Evolutionary conservation across 2,329 filamentous ascomycete genomes (phyloP), one percentile per base, ranked within the genome.

Genomic region (Xylariaceae sp.): DNA sequence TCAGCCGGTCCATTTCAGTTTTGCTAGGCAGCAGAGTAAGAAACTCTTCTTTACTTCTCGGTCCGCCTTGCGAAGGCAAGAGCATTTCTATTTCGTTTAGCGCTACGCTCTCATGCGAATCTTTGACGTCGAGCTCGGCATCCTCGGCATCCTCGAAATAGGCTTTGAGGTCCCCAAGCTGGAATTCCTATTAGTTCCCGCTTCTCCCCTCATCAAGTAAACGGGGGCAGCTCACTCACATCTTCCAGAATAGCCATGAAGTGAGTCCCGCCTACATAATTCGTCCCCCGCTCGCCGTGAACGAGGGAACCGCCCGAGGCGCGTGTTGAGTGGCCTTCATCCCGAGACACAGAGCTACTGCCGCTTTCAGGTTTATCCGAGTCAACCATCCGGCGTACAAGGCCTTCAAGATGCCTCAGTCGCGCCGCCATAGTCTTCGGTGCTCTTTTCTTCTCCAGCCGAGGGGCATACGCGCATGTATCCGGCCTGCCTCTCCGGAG

Each of bases 181-280:
- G 61, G 39, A 12, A 8, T 32, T 19, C 12, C 2, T 44, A 19
- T 55, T 9, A 51, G 67, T 26, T 65, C 11, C 3, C 48, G 29
- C 31, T 45, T 40, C 30, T 34, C 26, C 29, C 40, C 1, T 9
- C 9, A 34, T 34, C 27, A 27, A 42, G 12, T 6, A 42, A 19
- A 19, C 19, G 19, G 19, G 19, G 19, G 19, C 19, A 41, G 30
- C 27, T 42, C 19, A 68, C 76, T 73, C 61, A 83, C 80, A 70
- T 84, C 78, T 62, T 83, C 78, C 8, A 84, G 67, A 67, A 84
- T 81, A 2, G 80, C 80, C 71, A 82, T 77, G 60, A 80, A 82
- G 56, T 84, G 80, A 44, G 80, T 83, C 3, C 80, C 80, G 1
- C 81, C 80, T 3, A 84, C 75, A 59, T 81, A 84, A 3, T 75